A percentile compares a stretch with the other conserved stretches of the same genome.
Conservation (phyloP, 805 yeast genomes). For the Hanseniaspora jakobsenii region DNA sequence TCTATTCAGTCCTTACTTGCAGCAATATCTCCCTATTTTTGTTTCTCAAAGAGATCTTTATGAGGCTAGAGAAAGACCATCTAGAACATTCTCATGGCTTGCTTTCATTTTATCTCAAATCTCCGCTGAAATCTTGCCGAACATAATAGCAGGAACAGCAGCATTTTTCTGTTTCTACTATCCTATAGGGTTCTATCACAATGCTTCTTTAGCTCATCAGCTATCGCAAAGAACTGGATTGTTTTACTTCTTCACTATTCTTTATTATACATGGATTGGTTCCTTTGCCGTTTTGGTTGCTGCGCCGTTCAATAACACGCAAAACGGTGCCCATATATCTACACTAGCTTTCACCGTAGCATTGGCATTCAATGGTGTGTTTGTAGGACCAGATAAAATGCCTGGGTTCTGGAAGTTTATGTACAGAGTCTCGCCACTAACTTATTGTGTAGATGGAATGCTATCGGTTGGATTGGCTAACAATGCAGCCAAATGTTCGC, state of each 20-base stretch:
- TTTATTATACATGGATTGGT: slow-evolving; percentile 43
- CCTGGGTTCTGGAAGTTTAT: slow-evolving; percentile 74
- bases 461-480: slow-evolving; percentile 46
- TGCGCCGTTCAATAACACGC: slow-evolving; percentile 47
- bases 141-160: slow-evolving; percentile 48
- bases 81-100: slow-evolving; percentile 57
- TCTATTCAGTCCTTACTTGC: slow-evolving; percentile 43
- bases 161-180: slow-evolving; percentile 55
- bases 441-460: slow-evolving; percentile 49
- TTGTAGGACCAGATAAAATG: slow-evolving; percentile 43
- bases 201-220: slow-evolving; percentile 43
- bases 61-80: slow-evolving; percentile 63
- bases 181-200: slow-evolving; percentile 53
- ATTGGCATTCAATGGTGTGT: slow-evolving; percentile 67
- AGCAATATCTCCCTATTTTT: slow-evolving; percentile 53
- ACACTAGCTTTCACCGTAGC: slow-evolving; percentile 48
- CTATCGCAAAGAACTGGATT: slow-evolving; percentile 46
- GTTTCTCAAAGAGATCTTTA: slow-evolving; percentile 52
- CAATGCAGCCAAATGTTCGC: slow-evolving; percentile 36
- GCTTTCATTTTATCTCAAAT: slow-evolving; percentile 52
- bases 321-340: slow-evolving; percentile 52
- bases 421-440: slow-evolving; percentile 62
- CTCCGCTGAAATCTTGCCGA: slow-evolving; percentile 56
- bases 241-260: slow-evolving; percentile 35
- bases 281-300: slow-evolving; percentile 48